phyloP scores from a whole-genome alignment of 371 early-diverging fungal genomes.

The Mucor piriformis region DNA sequence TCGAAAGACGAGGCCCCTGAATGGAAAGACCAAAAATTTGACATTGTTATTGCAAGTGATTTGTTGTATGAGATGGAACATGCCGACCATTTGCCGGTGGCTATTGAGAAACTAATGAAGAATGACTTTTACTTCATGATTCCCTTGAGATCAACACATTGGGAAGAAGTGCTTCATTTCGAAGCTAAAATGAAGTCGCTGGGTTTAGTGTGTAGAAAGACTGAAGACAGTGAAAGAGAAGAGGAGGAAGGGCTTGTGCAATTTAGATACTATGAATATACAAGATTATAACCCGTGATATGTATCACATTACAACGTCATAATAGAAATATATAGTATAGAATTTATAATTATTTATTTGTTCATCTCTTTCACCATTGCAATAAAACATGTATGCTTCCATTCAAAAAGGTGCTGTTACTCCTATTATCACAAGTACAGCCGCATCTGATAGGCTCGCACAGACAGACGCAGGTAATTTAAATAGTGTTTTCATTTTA shows the following conservation, averaged over 20 bases:
- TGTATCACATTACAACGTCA: slow-evolving; percentile 16
- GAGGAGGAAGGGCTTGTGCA: slow-evolving; percentile 47
- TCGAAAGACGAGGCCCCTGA: slow-evolving; percentile 19
- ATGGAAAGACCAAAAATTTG: slow-evolving; percentile 34
- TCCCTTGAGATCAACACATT: slow-evolving; percentile 44
- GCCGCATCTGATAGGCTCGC: slow-evolving; percentile 37
- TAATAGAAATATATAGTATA: slow-evolving; percentile 5
- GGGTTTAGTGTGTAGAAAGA: slow-evolving; percentile 23
- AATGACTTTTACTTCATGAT: slow-evolving; percentile 51
- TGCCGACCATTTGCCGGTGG: slow-evolving; percentile 44
- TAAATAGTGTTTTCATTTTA: background rate
- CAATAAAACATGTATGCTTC: background rate
- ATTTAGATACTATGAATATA: slow-evolving; percentile 45
- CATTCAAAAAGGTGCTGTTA: background rate
- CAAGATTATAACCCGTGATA: slow-evolving; percentile 1
- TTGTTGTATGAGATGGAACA: slow-evolving; percentile 55
- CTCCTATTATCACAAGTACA: slow-evolving; percentile 39
- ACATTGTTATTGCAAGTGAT: slow-evolving; percentile 51
- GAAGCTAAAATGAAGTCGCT: slow-evolving; percentile 36
- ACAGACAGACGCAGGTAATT: slow-evolving; percentile 24
- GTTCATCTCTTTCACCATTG: background rate
- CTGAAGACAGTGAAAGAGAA: slow-evolving; percentile 28
- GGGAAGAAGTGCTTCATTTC: slow-evolving; percentile 42
- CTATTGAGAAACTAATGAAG: slow-evolving; percentile 40
- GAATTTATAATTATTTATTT: background rate